Evolutionary conservation across 257 asterid genomes (phyloP), one percentile per base, ranked within the genome.

Genomic region (Avicennia marina): DNA sequence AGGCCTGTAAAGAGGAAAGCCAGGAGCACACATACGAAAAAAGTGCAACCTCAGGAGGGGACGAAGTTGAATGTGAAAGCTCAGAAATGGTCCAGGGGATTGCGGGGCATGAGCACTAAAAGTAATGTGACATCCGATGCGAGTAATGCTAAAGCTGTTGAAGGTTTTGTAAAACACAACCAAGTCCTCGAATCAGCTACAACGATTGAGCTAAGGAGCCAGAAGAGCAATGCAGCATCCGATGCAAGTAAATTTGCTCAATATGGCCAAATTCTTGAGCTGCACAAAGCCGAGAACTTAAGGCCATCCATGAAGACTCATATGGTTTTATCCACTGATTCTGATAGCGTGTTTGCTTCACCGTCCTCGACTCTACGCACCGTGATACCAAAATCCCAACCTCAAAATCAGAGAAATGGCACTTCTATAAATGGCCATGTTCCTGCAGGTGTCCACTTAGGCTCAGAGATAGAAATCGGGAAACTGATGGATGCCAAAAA

Each of bases 281-380:
- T 12, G 39, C 53, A 53, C 8, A 60, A 47, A 42, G 16, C 38
- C 9, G 63, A 58, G 25, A 20, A 13, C 7, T 11, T 15, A n/a
- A 56, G 41, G 13, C 32, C 45, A 51, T 21, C 65, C 8, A 21
- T 18, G n/a, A 66, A 55, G 53, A 53, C 52, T 16, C 25, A 54
- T 5, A 40, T 12, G 15, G 16, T 34, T 50, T n/a, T 39, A 44
- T 39, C 54, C 1, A 15, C 52, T n/a, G 58, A 48, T 33, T 47
- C 63, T 36, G 63, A 56, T 59, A 75, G 62, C 7, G 22, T 38
- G n/a, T 63, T 19, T 63, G 34, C 72, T 58, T 33, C 58, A 12
- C 58, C 64, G 0, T 56, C 46, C 52, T 61, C 38, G 62, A 27
- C 68, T 27, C 46, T 53, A 27, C 79, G 75, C 29, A 18, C 44